Percentiles rank a stretch among this genome's conserved stretches.
Evolutionary conservation across 208 protist species (phyloP).

Genomic region (Porcisia hertigi): DNA sequence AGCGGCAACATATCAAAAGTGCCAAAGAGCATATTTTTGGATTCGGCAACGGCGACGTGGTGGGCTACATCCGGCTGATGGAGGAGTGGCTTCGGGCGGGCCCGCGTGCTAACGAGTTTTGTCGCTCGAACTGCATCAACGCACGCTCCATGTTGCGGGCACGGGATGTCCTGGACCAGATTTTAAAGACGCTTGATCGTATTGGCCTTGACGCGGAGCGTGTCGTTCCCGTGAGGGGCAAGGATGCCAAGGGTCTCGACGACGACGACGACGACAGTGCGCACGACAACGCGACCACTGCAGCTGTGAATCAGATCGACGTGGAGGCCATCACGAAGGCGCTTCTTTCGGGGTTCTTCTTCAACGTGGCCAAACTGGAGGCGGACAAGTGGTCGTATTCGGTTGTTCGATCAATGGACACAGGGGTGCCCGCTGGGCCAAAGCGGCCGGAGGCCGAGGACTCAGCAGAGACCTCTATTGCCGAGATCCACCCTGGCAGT

Average conservation of each 20-base stretch:
- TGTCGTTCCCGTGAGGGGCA: neutral
- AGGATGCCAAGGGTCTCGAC: neutral
- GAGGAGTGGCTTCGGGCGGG: constrained; percentile 83
- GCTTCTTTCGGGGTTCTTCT: constrained; percentile 87
- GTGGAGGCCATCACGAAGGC: constrained; percentile 70
- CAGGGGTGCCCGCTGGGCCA: constrained; percentile 22
- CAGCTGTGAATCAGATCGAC: constrained; percentile 32
- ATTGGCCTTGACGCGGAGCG: constrained; percentile 62
- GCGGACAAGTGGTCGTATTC: constrained; percentile 72
- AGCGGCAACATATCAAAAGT: constrained; percentile 67
- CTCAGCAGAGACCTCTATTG: constrained; percentile 31
- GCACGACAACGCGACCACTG: constrained; percentile 16
- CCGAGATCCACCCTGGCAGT: constrained; percentile 83
- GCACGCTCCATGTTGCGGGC: constrained; percentile 68
- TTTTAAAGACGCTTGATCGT: constrained; percentile 79
- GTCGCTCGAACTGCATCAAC: constrained; percentile 77
- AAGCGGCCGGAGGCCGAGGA: constrained; percentile 9
- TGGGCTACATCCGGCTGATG: constrained; percentile 83
- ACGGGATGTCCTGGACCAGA: constrained; percentile 87
- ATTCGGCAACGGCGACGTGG: constrained; percentile 83
- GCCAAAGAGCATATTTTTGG: constrained; percentile 77
- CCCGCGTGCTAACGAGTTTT: constrained; percentile 73
- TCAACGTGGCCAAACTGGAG: constrained; percentile 87
- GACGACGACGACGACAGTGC: constrained; percentile 17
- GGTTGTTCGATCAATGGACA: constrained; percentile 81